Conservation (phyloP, 2,329 filamentous ascomycete genomes). For the Aspergillus pseudoglaucus region DNA sequence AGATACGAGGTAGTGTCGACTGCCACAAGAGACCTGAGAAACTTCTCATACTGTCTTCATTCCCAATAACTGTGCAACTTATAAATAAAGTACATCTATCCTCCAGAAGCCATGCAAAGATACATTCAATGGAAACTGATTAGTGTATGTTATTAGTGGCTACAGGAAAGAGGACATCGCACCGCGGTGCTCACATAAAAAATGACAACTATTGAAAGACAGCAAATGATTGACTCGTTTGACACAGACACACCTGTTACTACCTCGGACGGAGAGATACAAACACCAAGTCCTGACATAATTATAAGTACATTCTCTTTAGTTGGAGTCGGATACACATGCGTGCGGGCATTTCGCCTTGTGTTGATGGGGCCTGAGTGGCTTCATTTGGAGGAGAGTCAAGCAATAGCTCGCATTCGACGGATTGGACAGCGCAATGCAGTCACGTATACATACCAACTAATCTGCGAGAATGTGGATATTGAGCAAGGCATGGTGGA, state of each 20-base stretch:
- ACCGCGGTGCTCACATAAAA: neutral
- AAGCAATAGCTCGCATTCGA: neutral
- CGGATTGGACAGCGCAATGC: neutral
- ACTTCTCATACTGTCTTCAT: neutral
- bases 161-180: neutral
- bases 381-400: neutral
- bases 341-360: neutral
- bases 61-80: neutral
- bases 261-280: neutral
- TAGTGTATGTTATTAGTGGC: neutral
- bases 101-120: neutral
- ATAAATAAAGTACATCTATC: neutral
- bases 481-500: slow-evolving; percentile 11
- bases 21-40: neutral
- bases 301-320: neutral
- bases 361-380: neutral
- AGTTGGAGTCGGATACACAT: neutral
- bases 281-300: neutral
- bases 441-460: neutral
- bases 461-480: neutral
- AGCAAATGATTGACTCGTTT: neutral
- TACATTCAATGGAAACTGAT: neutral
- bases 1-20: neutral
- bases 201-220: neutral
- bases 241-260: neutral